Conservation (phyloP, 139 green algal genomes). For the Chlorella sp. region DNA sequence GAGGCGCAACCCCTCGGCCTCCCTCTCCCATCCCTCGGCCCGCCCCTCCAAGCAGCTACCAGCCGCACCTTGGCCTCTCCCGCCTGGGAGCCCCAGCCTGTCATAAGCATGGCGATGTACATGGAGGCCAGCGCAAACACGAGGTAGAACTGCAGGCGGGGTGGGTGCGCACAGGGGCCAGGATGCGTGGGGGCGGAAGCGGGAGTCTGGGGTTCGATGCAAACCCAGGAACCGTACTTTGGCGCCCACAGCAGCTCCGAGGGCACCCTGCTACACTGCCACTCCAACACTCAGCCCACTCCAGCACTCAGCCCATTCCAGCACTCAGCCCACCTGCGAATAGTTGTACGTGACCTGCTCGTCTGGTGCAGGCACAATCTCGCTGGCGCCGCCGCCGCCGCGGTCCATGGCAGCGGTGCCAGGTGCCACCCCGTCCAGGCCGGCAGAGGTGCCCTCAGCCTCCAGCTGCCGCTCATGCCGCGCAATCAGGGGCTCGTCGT, state of each 20-base stretch:
- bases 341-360: constrained; percentile 85
- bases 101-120: constrained; percentile 99
- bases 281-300: neutral
- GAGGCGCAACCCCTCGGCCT: neutral
- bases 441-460: constrained; percentile 67
- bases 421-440: constrained; percentile 66
- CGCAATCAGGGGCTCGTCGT: constrained; percentile 8
- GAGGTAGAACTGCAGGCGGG: constrained; percentile 93
- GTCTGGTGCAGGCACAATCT: constrained; percentile 53
- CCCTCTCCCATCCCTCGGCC: neutral
- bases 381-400: neutral
- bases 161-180: neutral
- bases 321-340: constrained; percentile 33
- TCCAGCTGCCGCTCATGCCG: constrained; percentile 25
- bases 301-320: neutral
- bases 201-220: neutral
- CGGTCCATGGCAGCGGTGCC: constrained; percentile 4
- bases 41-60: neutral
- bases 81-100: constrained; percentile 85
- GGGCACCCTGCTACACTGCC: neutral
- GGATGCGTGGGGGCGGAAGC: neutral
- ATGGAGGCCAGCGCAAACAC: constrained; percentile 95
- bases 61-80: constrained; percentile 46
- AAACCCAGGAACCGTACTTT: neutral
- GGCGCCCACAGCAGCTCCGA: neutral